Conservation (phyloP, 2,329 filamentous ascomycete genomes). For the Stachybotrys echinatus region DNA sequence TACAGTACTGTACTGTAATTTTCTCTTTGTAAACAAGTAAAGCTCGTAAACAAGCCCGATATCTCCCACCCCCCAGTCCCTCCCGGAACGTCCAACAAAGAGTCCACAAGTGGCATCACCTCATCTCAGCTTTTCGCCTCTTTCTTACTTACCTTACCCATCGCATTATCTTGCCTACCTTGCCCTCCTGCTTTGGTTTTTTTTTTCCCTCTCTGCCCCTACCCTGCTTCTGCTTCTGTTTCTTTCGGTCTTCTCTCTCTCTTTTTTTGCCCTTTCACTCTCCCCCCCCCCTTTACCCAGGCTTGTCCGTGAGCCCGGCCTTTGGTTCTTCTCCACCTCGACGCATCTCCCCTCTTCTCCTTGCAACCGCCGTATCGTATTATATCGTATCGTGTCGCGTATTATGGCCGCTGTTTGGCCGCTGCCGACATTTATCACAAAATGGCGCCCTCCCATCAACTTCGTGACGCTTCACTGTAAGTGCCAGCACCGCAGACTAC, state of each 20-base stretch:
- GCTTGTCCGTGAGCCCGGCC: too few relatives aligned
- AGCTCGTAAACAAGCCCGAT: too few relatives aligned
- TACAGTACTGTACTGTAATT: too few relatives aligned
- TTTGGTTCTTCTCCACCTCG: too few relatives aligned
- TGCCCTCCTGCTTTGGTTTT: background rate
- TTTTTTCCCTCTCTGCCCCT: background rate
- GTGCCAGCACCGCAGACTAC: too few relatives aligned
- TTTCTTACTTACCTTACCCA: background rate
- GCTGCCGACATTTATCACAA: background rate
- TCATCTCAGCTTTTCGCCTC: background rate
- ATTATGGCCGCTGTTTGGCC: background rate
- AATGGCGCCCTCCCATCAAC: slow-evolving; percentile 16
- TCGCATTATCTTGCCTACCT: background rate
- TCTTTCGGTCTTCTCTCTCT: background rate
- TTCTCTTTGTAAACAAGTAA: too few relatives aligned
- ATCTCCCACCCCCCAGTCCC: too few relatives aligned
- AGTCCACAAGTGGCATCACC: too few relatives aligned
- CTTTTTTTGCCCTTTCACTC: background rate
- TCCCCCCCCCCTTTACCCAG: background rate
- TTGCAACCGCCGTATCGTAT: too few relatives aligned
- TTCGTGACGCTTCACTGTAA: slow-evolving; percentile 20
- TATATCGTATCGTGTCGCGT: background rate
- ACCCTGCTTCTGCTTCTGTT: background rate
- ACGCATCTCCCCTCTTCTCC: too few relatives aligned
- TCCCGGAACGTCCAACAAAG: too few relatives aligned